Base-by-base conservation (phyloP, 257 asterid species). In the Nicotiana sylvestris region DNA sequence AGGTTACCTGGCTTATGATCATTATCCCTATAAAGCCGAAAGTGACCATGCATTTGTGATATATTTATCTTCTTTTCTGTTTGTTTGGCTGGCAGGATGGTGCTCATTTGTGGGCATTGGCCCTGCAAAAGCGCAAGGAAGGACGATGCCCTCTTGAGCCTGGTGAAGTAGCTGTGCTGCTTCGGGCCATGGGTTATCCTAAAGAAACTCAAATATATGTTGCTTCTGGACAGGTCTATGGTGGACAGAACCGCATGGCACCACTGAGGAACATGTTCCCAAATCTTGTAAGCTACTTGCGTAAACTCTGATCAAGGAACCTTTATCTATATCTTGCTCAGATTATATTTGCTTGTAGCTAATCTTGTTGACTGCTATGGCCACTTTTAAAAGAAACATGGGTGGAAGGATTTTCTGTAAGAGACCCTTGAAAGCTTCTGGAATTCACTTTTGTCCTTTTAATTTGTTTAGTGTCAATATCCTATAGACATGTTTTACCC, bases 131-230 rank as follows among this genome's bases (percentile, higher is more conserved):
- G 86, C 89, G 98, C 62, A 96, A 96, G 91, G 98, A 96, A 92
- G 99, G 99, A 13, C 97, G 98, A 64, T 96, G 99, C 90, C 98
- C 98, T 64, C 98, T 96, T 53, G 99, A 96, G 88, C 99, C 99
- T 46, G 95, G 96, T 80, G 99, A 96, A 92, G 99, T 96, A 81
- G 99, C 99, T 5, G 98, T 94, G 84, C 90, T 95, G 98, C 98
- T 96, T 85, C 92, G 99, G 30, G 98, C 97, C 68, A 96, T 96
- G 99, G 99, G 99, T 80, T 96, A 96, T 85, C 96, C 97, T 8
- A 94, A 92, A 90, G 99, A 96, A 86, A 96, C 99, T 81, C 98
- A 92, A 85, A 96, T 96, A 90, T 96, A 96, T 81, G 99, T 96
- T 46, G 99, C 99, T 67, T 96, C 99, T 43, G 99, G 99, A 85